These are phyloP conservation scores for Euphorbia celastroides DNA, from an alignment of 441 rosid genomes.

Conservation along the genomic window DNA sequence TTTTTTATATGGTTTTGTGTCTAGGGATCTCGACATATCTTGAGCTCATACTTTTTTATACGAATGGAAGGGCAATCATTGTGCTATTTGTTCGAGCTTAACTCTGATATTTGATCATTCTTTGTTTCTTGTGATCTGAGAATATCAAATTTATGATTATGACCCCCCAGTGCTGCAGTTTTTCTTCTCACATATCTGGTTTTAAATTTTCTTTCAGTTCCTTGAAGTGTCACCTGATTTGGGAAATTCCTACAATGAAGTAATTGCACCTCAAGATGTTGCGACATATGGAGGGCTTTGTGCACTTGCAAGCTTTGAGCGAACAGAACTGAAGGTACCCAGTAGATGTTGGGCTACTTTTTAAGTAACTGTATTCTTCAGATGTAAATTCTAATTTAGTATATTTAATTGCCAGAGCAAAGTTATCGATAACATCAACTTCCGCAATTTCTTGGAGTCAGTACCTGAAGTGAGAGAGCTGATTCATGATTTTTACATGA, in stretches of 20 bases:
- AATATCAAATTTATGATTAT: neutral
- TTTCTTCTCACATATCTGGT: neutral
- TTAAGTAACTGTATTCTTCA: neutral
- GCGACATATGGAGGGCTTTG: conserved; percentile 98
- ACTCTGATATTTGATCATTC: neutral
- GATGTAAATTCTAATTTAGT: conserved; percentile 17
- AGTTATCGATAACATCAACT: conserved; percentile 85
- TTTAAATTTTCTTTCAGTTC: conserved; percentile 45
- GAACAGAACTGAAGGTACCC: conserved; percentile 79
- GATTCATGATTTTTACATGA: conserved; percentile 88
- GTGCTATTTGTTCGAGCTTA: neutral
- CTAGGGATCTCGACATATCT: neutral
- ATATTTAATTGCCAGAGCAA: conserved; percentile 54
- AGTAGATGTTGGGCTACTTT: neutral
- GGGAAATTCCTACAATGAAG: conserved; percentile 77
- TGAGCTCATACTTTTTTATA: neutral
- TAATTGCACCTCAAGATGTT: conserved; percentile 96
- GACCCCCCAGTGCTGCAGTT: neutral
- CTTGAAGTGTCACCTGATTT: conserved; percentile 87
- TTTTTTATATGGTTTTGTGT: neutral
- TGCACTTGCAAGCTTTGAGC: conserved; percentile 95
- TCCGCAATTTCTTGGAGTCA: conserved; percentile 90
- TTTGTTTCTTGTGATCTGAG: neutral
- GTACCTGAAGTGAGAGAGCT: conserved; percentile 99
- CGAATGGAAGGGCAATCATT: neutral